Evolutionary conservation across 106 monocot species (phyloP), one percentile per base, ranked within the genome.

Genomic region (Platanthera guangdongensis): DNA sequence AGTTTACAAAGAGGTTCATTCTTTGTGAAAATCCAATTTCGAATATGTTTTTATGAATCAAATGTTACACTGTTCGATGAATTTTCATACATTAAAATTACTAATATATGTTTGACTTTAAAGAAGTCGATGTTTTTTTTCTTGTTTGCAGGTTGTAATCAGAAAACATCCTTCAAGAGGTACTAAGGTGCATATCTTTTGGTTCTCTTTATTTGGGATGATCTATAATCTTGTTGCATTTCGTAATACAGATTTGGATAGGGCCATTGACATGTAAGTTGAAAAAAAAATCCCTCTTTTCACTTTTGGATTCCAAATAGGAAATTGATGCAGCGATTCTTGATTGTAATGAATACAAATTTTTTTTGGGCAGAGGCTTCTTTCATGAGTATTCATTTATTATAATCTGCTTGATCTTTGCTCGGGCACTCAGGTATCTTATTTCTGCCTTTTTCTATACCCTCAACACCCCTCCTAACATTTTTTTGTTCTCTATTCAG

Each of bases 141-240:
- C 16, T 71, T 77, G 10, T 3, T 67, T 84, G 76, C 86, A 97
- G 97, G 91, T 87, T 72, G 94, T 97, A 75, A 97, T 97, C 32
- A 97, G 94, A 68, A 91, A 89, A 74, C 94, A 88, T 7, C 91
- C 91, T 86, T 94, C 97, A 59, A 86, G 93, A 90, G 94, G 94
- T 74, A 97, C 94, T 14, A 97, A 97, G 74, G 97, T 94, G 76
- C 97, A 97, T 69, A 97, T 91, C 74, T 97, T 97, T 73, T 97
- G 97, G 93, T 74, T 97, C 25, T 97, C 94, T 77, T 50, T 94
- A 9, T 97, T 91, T 85, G 91, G 97, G 15, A 87, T 97, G 87
- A 57, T 93, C 11, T 97, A 94, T 76, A 97, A 94, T 88, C 54
- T 94, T 13, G 76, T 97, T 82, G 90, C 90, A 16, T 94, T 97